Conservation (phyloP, 2,329 filamentous ascomycete genomes). For the Ceratocystis lukuohia region DNA sequence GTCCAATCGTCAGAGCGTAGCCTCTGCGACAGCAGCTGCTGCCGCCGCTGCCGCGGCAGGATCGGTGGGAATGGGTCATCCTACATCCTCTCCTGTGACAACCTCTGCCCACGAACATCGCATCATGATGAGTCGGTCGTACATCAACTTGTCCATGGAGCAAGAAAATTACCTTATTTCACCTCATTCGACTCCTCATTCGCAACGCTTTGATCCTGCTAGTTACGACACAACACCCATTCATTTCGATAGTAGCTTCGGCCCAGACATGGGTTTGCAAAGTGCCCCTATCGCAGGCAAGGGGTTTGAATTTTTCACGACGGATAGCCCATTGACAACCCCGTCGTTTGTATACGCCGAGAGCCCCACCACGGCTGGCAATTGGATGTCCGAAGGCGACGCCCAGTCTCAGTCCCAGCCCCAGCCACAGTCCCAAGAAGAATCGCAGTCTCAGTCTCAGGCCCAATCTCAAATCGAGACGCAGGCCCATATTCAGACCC, state of each 20-base stretch:
- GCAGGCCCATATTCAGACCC: slow-evolving; percentile 31
- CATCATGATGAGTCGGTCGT: slow-evolving; percentile 26
- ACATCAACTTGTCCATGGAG: slow-evolving; percentile 6
- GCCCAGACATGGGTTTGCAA: slow-evolving; percentile 19
- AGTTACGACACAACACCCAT: slow-evolving; percentile 33
- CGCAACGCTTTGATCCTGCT: slow-evolving; percentile 38
- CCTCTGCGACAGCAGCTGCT: slow-evolving; percentile 17
- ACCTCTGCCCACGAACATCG: slow-evolving; percentile 20
- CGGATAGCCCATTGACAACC: slow-evolving; percentile 35
- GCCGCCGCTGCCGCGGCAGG: slow-evolving; percentile 28
- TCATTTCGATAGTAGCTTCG: slow-evolving; percentile 36
- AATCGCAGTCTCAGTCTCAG: slow-evolving; percentile 2
- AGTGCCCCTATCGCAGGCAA: slow-evolving; percentile 26
- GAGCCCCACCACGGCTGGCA: slow-evolving; percentile 31
- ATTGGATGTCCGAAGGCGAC: slow-evolving; percentile 40
- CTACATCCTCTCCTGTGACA: slow-evolving; percentile 30
- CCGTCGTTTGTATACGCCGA: slow-evolving; percentile 38
- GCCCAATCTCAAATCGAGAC: slow-evolving; percentile 26
- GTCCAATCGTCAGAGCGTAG: slow-evolving; percentile 10
- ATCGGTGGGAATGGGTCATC: slow-evolving; percentile 12
- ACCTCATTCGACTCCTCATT: slow-evolving; percentile 41
- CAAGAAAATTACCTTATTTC: slow-evolving; percentile 44
- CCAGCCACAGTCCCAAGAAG: slow-evolving; percentile 28
- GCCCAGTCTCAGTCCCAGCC: slow-evolving; percentile 22
- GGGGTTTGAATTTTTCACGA: slow-evolving; percentile 39